Conservation (phyloP, 192 early-diverging fungal species). For the Mortierella antarctica region DNA sequence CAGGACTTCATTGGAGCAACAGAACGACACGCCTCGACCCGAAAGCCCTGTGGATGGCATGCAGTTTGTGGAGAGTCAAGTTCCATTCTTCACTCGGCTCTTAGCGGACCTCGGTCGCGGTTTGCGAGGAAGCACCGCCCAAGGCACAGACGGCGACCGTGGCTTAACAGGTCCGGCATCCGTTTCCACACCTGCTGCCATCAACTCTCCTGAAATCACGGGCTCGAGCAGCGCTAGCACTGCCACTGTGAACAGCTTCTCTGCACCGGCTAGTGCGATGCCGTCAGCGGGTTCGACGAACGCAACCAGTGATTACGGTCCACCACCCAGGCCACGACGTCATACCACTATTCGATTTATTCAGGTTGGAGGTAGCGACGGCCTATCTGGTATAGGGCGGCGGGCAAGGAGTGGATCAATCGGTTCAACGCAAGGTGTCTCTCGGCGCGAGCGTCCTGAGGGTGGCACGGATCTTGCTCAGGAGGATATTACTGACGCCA, state of each 20-base stretch:
- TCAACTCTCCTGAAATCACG: neutral
- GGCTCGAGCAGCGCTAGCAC: no score
- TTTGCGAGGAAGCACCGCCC: slow-evolving; percentile 1
- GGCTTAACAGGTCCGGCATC: neutral
- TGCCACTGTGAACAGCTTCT: no score
- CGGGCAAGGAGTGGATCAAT: slow-evolving; percentile 10
- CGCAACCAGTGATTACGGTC: neutral
- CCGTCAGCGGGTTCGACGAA: neutral
- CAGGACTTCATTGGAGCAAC: neutral
- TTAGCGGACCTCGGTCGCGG: slow-evolving; percentile 13
- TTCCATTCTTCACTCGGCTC: slow-evolving; percentile 18
- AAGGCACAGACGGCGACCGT: slow-evolving; percentile 6
- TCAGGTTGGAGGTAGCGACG: slow-evolving; percentile 10
- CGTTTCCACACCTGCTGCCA: neutral
- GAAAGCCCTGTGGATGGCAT: slow-evolving; percentile 1
- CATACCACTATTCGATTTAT: slow-evolving; percentile 21
- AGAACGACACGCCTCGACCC: neutral
- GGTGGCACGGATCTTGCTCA: neutral
- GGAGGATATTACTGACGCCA: slow-evolving; percentile 26
- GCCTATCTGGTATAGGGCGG: neutral
- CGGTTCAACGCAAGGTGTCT: slow-evolving; percentile 1
- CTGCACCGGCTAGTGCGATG: no score
- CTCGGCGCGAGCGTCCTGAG: slow-evolving; percentile 7
- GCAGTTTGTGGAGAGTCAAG: slow-evolving; percentile 7
- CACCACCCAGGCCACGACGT: slow-evolving; percentile 3